Evolutionary conservation across 225 moss, liverwort and hornwort species (phyloP).

Genomic region (Sphagnum contortum): DNA sequence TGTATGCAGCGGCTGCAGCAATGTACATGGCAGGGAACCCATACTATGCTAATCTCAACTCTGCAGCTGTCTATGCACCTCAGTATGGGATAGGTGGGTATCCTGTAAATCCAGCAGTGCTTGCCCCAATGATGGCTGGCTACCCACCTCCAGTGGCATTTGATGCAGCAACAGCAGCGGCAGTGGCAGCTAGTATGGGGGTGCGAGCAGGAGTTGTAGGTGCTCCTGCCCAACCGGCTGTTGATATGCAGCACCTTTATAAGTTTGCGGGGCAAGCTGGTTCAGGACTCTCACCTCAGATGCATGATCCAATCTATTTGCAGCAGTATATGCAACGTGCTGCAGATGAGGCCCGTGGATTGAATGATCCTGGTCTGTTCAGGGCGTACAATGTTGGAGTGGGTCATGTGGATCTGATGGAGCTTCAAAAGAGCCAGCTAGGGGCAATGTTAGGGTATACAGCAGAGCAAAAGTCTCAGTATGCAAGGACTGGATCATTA

Average conservation of each 20-base stretch:
- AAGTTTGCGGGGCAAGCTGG: slow-evolving; percentile 55
- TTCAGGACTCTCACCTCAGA: slow-evolving; percentile 24
- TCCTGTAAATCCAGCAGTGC: slow-evolving; percentile 70
- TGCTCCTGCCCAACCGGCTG: slow-evolving; percentile 58
- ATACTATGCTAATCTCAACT: slow-evolving; percentile 72
- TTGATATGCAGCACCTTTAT: slow-evolving; percentile 85
- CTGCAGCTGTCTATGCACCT: slow-evolving; percentile 61
- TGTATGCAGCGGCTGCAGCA: slow-evolving; percentile 77
- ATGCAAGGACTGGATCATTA: slow-evolving; percentile 58
- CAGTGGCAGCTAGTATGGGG: slow-evolving; percentile 76
- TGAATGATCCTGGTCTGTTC: slow-evolving; percentile 62
- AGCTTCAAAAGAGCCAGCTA: slow-evolving; percentile 90
- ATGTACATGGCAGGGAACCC: slow-evolving; percentile 86
- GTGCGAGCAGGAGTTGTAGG: slow-evolving; percentile 61
- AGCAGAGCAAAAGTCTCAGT: slow-evolving; percentile 69
- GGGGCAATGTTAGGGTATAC: slow-evolving; percentile 77
- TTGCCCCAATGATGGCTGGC: slow-evolving; percentile 81
- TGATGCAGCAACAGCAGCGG: slow-evolving; percentile 80
- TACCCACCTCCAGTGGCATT: slow-evolving; percentile 57
- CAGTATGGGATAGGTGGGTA: slow-evolving; percentile 86
- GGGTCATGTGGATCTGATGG: slow-evolving; percentile 72
- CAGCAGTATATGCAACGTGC: slow-evolving; percentile 73
- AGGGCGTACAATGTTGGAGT: slow-evolving; percentile 55
- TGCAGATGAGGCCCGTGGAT: slow-evolving; percentile 61
- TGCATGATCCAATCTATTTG: slow-evolving; percentile 70